These are phyloP conservation scores for Scedosporium aurantiacum DNA, from an alignment of 2,329 filamentous ascomycete species.

Conservation along the genomic window DNA sequence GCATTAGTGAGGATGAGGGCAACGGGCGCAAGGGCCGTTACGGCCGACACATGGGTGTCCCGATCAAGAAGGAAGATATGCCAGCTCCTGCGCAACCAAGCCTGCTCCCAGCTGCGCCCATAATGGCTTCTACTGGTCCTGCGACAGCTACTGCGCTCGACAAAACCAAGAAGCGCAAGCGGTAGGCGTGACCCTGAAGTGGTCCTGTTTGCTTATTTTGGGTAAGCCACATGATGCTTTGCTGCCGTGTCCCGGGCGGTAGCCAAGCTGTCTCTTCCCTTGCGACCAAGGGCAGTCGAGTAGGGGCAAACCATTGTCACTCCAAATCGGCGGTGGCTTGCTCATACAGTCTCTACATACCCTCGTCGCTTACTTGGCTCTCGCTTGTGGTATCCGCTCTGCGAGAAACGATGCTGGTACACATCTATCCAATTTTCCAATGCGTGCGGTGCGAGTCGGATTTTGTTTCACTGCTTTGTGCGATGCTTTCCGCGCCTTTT, in stretches of 20 bases:
- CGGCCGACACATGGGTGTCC: slow-evolving; percentile 59
- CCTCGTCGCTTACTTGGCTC: too few relatives aligned
- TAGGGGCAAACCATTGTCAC: too few relatives aligned
- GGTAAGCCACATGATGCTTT: background rate
- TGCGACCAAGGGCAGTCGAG: too few relatives aligned
- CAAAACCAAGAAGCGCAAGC: slow-evolving; percentile 53
- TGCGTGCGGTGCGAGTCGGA: background rate
- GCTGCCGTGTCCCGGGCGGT: background rate
- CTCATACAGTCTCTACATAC: too few relatives aligned
- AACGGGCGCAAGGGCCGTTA: slow-evolving; percentile 96
- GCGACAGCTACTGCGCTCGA: slow-evolving; percentile 24
- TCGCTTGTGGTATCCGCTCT: too few relatives aligned
- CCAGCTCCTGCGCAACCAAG: slow-evolving; percentile 20
- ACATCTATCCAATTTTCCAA: too few relatives aligned
- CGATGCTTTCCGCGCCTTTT: slow-evolving; percentile 3
- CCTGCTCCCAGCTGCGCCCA: slow-evolving; percentile 33
- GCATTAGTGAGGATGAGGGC: slow-evolving; percentile 93
- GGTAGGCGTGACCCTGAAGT: slow-evolving; percentile 23
- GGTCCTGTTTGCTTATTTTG: background rate
- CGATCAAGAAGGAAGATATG: slow-evolving; percentile 47
- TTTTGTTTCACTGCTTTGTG: background rate
- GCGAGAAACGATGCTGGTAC: too few relatives aligned
- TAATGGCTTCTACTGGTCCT: slow-evolving; percentile 16
- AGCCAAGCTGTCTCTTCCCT: slow-evolving; percentile 2
- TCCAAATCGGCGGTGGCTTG: too few relatives aligned